Evolutionary conservation across 345 rosid genomes (phyloP).

Genomic region (Lumnitzera littorea): DNA sequence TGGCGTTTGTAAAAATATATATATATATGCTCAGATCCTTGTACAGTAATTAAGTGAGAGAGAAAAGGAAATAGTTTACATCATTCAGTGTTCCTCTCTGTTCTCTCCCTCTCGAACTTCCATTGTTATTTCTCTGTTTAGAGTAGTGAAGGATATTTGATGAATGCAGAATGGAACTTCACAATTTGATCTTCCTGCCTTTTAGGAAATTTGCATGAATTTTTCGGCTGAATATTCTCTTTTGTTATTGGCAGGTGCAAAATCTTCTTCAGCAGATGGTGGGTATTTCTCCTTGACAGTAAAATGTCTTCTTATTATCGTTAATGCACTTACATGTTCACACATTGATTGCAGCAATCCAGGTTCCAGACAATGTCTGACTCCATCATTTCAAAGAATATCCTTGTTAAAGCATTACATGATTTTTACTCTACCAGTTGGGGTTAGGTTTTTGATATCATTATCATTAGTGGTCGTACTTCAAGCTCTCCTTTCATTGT

Average conservation of each 20-base stretch:
- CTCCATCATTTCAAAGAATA: conserved; percentile 64
- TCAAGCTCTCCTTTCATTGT: background rate
- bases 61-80: no score
- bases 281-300: conserved; percentile 16
- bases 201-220: background rate
- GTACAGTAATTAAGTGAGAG: no score
- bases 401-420: conserved; percentile 25
- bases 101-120: no score
- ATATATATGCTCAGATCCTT: no score
- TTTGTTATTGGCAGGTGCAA: conserved; percentile 44
- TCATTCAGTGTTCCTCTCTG: no score
- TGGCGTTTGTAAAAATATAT: no score
- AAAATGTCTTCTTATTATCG: no score
- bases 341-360: conserved; percentile 37
- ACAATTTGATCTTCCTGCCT: background rate
- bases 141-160: no score
- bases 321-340: no score
- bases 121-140: no score
- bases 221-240: conserved; percentile 1
- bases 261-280: conserved; percentile 73
- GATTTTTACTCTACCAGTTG: background rate
- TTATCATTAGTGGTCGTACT: no score
- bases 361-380: conserved; percentile 80
- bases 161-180: no score
- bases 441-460: background rate